phyloP scores from a whole-genome alignment of 2,329 filamentous ascomycete species.

The Ophiognomonia clavigignenti-juglandacearum region DNA sequence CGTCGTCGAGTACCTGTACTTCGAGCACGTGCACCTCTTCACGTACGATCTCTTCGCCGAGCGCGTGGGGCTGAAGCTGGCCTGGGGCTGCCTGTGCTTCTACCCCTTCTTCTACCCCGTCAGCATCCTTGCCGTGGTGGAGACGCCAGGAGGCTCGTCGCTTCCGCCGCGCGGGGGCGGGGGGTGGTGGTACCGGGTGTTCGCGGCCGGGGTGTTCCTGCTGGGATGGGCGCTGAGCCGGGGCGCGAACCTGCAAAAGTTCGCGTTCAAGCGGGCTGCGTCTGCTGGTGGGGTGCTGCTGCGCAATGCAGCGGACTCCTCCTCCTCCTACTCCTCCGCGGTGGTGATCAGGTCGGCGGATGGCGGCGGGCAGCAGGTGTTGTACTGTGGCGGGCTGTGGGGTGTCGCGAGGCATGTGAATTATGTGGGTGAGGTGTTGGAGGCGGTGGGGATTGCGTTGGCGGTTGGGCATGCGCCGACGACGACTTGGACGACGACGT shows the following conservation, averaged over 20 bases:
- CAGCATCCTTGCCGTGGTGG: neutral
- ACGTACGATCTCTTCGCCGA: constrained; percentile 15
- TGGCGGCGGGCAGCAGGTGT: constrained; percentile 7
- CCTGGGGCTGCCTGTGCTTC: constrained; percentile 12
- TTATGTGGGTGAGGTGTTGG: constrained; percentile 12
- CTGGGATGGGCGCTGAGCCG: constrained; percentile 9
- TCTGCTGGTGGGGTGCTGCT: no score
- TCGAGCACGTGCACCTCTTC: constrained; percentile 14
- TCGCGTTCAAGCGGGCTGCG: constrained; percentile 9
- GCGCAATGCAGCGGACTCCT: neutral
- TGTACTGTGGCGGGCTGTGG: constrained; percentile 12
- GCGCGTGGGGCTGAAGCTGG: constrained; percentile 9
- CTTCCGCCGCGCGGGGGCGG: constrained; percentile 5
- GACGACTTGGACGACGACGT: neutral
- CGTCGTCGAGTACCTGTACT: constrained; percentile 11
- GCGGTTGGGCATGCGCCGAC: constrained; percentile 8
- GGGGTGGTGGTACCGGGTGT: neutral
- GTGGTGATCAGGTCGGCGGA: constrained; percentile 1
- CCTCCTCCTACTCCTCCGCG: no score
- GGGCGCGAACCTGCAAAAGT: constrained; percentile 11
- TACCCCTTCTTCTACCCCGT: constrained; percentile 12
- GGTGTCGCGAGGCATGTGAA: constrained; percentile 10
- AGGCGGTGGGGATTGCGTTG: constrained; percentile 10
- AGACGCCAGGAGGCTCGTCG: no score
- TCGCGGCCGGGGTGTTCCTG: constrained; percentile 5